phyloP scores from a whole-genome alignment of 192 early-diverging fungal species.

The Entomortierella lignicola region DNA sequence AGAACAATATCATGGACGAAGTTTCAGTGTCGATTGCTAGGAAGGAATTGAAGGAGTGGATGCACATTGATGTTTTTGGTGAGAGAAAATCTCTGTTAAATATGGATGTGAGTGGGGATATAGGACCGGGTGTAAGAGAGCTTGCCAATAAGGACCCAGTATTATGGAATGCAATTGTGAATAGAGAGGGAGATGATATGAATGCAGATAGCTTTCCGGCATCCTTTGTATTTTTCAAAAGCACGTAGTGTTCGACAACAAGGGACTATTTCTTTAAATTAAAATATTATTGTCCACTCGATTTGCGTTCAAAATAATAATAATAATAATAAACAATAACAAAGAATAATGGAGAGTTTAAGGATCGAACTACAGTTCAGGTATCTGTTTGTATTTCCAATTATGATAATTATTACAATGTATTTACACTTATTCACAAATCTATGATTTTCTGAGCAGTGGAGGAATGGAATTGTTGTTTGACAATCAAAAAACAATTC shows the following conservation, averaged over 20 bases:
- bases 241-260: no score
- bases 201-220: not conserved
- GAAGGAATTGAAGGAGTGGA: conserved; percentile 34
- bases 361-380: conserved; percentile 51
- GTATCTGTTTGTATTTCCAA: conserved; percentile 1
- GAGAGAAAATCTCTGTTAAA: not conserved
- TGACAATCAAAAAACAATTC: conserved; percentile 73
- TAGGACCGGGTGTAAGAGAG: not conserved
- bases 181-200: not conserved
- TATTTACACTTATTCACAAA: no score
- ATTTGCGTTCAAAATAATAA: no score
- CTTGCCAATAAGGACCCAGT: conserved; percentile 2
- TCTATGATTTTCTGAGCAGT: conserved; percentile 33
- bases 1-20: conserved; percentile 2
- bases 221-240: conserved; percentile 22
- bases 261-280: no score
- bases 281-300: no score
- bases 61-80: conserved; percentile 22
- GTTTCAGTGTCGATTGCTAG: conserved; percentile 16
- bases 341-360: not conserved
- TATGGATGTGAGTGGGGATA: not conserved
- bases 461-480: conserved; percentile 96
- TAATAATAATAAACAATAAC: no score
- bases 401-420: not conserved
- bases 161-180: conserved; percentile 19